Base-by-base conservation (phyloP, 768 basidiomycete species). In the Asterophora parasitica region DNA sequence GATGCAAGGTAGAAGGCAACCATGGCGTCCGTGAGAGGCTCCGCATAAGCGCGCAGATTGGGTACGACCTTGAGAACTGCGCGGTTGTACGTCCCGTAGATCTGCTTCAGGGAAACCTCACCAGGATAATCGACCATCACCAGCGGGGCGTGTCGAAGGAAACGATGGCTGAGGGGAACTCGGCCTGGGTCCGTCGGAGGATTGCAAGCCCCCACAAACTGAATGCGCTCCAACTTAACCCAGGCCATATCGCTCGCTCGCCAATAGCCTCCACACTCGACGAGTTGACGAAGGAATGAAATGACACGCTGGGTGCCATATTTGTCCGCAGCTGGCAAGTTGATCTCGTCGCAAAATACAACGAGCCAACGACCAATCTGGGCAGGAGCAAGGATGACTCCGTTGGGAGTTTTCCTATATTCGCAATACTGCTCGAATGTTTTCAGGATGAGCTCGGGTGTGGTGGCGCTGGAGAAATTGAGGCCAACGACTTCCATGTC, bases 351-450 rank as follows among this genome's bases (percentile, higher is more conserved):
- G 65, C 96, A 99, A 72, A 99, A 99, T n/a, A 99, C 87, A 28
- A 99, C 94, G 41, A 99, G 78, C 96, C 96, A 99, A 38, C 93
- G 85, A 20, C 95, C 95, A 52, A 97, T 92, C 60, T 97, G 93
- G 3, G 86, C 70, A 8, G 96, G 96, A 3, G 96, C 85, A 44
- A 99, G 81, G 39, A 97, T 81, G 39, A 96, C 89, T n/a, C 96
- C 96, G 58, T 93, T 98, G 10, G 96, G 92, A 4, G 96, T 98
- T 71, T 98, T 98, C 46, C 94, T 79, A 62, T 95, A 97, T 69
- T 99, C 96, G 71, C 96, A 99, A 61, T 99, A 96, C 68, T 99
- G 96, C 64, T 98, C 96, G 65, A 99, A 98, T 6, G 96, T 98
- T 79, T 98, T 98, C 55, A 99, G 79, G 52, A 99, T 95, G 23